phyloP scores from a whole-genome alignment of 257 asterid species.

The Solanum boliviense region DNA sequence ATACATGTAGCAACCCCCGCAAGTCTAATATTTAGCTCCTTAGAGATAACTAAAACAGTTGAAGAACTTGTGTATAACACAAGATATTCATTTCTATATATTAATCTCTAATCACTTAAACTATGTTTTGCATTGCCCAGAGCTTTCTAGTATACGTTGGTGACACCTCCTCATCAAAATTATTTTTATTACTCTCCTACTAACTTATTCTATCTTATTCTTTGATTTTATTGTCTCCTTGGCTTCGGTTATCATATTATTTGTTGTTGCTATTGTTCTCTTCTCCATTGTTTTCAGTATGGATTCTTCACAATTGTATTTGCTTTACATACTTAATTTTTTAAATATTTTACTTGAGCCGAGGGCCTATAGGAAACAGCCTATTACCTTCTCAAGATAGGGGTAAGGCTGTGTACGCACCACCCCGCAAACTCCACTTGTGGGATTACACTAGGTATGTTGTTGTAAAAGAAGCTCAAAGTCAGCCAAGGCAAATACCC shows the following conservation, averaged over 20 bases:
- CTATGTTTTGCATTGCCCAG: neutral
- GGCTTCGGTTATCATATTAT: neutral
- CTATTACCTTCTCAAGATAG: neutral
- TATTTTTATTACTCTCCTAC: neutral
- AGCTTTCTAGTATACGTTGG: neutral
- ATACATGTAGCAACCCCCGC: neutral
- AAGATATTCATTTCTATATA: neutral
- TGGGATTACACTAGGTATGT: neutral
- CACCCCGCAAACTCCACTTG: neutral
- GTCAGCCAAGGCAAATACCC: neutral
- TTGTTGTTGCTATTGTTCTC: neutral
- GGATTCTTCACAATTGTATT: neutral
- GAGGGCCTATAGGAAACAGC: neutral
- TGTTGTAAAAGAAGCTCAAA: neutral
- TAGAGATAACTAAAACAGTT: neutral
- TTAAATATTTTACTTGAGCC: neutral
- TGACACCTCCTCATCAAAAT: neutral
- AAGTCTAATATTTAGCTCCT: neutral
- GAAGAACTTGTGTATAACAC: neutral
- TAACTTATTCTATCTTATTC: neutral
- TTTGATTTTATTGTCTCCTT: neutral
- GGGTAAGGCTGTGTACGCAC: neutral
- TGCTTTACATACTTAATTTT: neutral
- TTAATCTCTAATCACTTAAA: neutral
- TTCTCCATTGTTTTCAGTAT: neutral